These are phyloP conservation scores for Cyanidiococcus yangmingshanensis DNA, from an alignment of 23 red algal species.

Conservation along the genomic window DNA sequence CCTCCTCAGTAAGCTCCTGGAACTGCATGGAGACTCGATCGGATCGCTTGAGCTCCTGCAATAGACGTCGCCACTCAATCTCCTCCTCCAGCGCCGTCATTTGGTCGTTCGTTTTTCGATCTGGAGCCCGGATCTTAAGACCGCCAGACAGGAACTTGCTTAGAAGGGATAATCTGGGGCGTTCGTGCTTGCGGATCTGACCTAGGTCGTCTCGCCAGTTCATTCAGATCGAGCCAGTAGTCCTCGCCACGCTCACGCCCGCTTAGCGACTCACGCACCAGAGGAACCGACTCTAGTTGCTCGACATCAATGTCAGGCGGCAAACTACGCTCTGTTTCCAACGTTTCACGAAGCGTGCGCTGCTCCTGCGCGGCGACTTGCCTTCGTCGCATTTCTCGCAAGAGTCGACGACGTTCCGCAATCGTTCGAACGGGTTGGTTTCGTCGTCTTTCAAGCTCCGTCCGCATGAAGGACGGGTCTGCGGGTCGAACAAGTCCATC, in stretches of 20 bases:
- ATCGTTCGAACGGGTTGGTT: slow-evolving; percentile 9
- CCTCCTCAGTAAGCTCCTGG: slow-evolving; percentile 10
- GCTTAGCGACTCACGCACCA: background rate
- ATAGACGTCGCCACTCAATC: background rate
- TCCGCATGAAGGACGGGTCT: background rate
- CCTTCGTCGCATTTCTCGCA: background rate
- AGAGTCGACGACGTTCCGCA: background rate
- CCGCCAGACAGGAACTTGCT: background rate
- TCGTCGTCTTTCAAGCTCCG: background rate
- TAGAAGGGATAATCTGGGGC: background rate
- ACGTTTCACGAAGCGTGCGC: background rate
- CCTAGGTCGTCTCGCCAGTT: background rate
- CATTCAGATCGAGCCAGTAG: slow-evolving; percentile 5
- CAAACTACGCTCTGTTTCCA: background rate
- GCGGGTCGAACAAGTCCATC: background rate
- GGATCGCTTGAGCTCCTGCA: slow-evolving; percentile 12
- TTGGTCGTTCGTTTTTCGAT: background rate
- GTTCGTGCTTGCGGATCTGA: background rate
- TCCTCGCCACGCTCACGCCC: slow-evolving; percentile 12
- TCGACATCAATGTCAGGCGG: background rate
- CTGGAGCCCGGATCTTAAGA: background rate
- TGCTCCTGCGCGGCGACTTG: background rate
- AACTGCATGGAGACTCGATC: background rate
- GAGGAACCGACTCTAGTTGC: slow-evolving; percentile 4
- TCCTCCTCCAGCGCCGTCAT: background rate